Evolutionary conservation across 352 stramenopile genomes (phyloP), one percentile per base, ranked within the genome.

Genomic region (Phytophthora sp.): DNA sequence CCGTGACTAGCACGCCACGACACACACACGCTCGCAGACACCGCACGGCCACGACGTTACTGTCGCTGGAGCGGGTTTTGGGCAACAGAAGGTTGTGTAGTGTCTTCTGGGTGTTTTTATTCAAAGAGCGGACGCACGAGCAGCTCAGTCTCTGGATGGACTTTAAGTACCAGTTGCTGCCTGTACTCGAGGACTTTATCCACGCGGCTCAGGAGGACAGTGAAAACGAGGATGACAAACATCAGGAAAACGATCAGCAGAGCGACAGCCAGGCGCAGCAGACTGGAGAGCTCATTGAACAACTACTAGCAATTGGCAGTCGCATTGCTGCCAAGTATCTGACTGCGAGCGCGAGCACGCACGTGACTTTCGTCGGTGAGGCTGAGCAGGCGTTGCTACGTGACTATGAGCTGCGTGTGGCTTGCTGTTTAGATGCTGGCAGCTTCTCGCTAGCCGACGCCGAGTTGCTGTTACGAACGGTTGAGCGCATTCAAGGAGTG

Each of bases 121-220:
- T 93, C 66, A 93, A 94, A 53, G 87, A 95, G 29, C 85, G 87
- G 36, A 87, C 80, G 4, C 87, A 95, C 50, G 76, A 91, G 44
- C 84, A 90, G 31, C 42, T 95, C 38, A 95, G 87, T 71, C 60
- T 93, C 16, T 95, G 85, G 85, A 93, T 95, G 85, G 87, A 95
- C 27, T 78, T 90, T 35, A 76, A 76, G 16, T 82, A 93, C 61
- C 81, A 91, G 7, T 51, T 95, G 4, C 31, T 91, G 26, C 87
- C 87, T 16, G 41, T 93, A 27, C 72, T 94, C 0, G 72, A 84
- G 13, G 74, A 79, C 15, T 90, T 90, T 55, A 77, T 89, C 39
- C 58, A 66, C 8, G 73, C 71, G 2, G 77, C 66, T 0, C 75
- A 79, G 24, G 68, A 61, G 1, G 83, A 85, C 29, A 58, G 72